Conservation (phyloP, 2,329 filamentous ascomycete genomes). For the Fusarium ambrosium region DNA sequence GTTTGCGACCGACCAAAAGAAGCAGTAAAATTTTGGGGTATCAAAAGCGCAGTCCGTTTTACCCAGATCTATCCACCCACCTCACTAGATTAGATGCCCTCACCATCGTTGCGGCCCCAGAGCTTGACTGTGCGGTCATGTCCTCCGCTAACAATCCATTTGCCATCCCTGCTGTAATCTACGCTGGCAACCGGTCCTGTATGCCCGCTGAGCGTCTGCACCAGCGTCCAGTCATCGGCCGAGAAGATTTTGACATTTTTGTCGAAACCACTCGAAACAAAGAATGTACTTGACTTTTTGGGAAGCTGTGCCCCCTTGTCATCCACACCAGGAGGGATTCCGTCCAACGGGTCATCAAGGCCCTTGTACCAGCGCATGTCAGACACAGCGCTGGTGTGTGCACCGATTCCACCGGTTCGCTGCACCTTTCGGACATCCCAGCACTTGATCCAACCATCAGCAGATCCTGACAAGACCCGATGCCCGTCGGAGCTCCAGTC, state of each 20-base stretch:
- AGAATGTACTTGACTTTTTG: constrained; percentile 91
- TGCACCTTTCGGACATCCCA: constrained; percentile 96
- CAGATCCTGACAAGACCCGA: constrained; percentile 91
- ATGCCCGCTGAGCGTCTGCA: constrained; percentile 90
- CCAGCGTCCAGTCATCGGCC: constrained; percentile 93
- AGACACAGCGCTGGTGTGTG: constrained; percentile 91
- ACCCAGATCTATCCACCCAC: constrained; percentile 20
- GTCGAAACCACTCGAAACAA: constrained; percentile 92
- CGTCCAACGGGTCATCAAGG: constrained; percentile 77
- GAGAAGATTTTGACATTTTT: constrained; percentile 96
- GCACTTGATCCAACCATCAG: constrained; percentile 96
- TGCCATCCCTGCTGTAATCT: constrained; percentile 87
- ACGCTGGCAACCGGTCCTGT: constrained; percentile 92
- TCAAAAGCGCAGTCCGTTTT: constrained; percentile 38
- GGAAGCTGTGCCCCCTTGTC: constrained; percentile 77
- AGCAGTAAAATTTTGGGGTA: constrained; percentile 42
- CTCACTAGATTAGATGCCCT: constrained; percentile 57
- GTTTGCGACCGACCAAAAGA: constrained; percentile 3
- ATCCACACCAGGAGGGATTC: constrained; percentile 70
- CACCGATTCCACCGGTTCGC: constrained; percentile 86
- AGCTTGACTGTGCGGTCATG: constrained; percentile 96
- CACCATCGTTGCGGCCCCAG: constrained; percentile 88
- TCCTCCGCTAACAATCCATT: constrained; percentile 94
- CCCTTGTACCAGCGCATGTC: constrained; percentile 97
- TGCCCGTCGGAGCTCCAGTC: constrained; percentile 95